These are phyloP conservation scores for Calvatia gigantea DNA, from an alignment of 768 basidiomycete species.

Conservation along the genomic window DNA sequence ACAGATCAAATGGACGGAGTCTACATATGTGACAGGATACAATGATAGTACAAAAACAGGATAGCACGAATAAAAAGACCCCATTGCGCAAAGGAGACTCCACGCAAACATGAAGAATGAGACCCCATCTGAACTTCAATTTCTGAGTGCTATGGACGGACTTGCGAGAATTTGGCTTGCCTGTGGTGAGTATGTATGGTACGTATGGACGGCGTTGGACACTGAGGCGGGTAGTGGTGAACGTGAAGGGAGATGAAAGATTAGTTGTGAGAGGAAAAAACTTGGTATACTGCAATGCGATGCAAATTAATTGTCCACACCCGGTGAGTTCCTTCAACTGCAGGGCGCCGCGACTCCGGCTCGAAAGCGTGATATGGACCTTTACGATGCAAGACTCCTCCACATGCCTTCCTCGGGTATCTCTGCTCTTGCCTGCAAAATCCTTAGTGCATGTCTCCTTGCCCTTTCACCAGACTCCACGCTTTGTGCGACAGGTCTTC, in stretches of 20 bases:
- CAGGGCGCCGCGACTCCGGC: not conserved
- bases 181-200: not conserved
- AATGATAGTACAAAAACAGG: not conserved
- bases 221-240: not conserved
- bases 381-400: constrained; percentile 62
- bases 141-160: too few species aligned
- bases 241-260: not conserved
- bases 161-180: not conserved
- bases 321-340: not conserved
- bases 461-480: constrained; percentile 41
- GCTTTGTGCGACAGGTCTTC: constrained; percentile 16
- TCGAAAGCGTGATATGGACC: too few species aligned
- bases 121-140: not conserved
- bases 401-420: constrained; percentile 76
- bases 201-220: not conserved
- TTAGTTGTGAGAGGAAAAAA: not conserved
- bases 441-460: constrained; percentile 59
- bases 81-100: not conserved
- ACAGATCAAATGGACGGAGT: not conserved
- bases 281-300: constrained; percentile 10
- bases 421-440: constrained; percentile 65
- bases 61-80: constrained; percentile 1
- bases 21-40: not conserved
- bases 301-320: not conserved
- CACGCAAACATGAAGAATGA: not conserved